Conservation (phyloP, 495 filamentous ascomycete species). For the Trichoderma asperelloides region DNA sequence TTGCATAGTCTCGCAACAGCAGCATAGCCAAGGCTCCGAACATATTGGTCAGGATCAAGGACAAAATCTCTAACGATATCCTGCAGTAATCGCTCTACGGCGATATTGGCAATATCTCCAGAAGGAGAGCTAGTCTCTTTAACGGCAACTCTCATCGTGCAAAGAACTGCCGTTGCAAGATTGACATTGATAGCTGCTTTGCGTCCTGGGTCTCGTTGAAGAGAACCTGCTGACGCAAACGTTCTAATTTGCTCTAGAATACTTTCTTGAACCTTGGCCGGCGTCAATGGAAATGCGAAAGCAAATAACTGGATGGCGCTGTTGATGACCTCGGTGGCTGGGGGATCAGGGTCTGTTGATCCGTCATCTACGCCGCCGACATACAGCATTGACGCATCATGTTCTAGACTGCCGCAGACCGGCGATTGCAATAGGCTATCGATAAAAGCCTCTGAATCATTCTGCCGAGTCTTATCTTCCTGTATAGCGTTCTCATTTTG, state of each 20-base stretch:
- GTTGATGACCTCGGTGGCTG: slow-evolving; percentile 88
- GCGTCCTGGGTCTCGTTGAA: slow-evolving; percentile 80
- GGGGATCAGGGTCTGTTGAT: slow-evolving; percentile 60
- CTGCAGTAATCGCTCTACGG: slow-evolving; percentile 81
- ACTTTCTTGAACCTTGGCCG: slow-evolving; percentile 87
- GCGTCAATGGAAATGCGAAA: slow-evolving; percentile 77
- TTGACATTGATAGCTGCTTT: slow-evolving; percentile 89
- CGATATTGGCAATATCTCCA: slow-evolving; percentile 63
- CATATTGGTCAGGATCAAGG: slow-evolving; percentile 70
- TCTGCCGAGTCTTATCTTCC: slow-evolving; percentile 45
- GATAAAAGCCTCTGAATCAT: slow-evolving; percentile 52
- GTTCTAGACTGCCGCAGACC: slow-evolving; percentile 73
- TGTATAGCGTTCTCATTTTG: slow-evolving; percentile 56
- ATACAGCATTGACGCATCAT: slow-evolving; percentile 81
- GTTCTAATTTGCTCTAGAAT: slow-evolving; percentile 87
- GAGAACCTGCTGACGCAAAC: slow-evolving; percentile 63
- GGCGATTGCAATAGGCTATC: slow-evolving; percentile 64
- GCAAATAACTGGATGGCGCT: slow-evolving; percentile 88
- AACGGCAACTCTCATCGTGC: slow-evolving; percentile 71
- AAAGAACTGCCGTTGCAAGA: slow-evolving; percentile 70
- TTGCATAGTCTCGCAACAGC: slow-evolving; percentile 87
- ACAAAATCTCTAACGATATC: slow-evolving; percentile 75
- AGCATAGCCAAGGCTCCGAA: slow-evolving; percentile 77
- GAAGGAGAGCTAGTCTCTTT: slow-evolving; percentile 64
- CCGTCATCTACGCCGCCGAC: slow-evolving; percentile 37